phyloP scores from a whole-genome alignment of 306 rosid species.

The Urtica urens region DNA sequence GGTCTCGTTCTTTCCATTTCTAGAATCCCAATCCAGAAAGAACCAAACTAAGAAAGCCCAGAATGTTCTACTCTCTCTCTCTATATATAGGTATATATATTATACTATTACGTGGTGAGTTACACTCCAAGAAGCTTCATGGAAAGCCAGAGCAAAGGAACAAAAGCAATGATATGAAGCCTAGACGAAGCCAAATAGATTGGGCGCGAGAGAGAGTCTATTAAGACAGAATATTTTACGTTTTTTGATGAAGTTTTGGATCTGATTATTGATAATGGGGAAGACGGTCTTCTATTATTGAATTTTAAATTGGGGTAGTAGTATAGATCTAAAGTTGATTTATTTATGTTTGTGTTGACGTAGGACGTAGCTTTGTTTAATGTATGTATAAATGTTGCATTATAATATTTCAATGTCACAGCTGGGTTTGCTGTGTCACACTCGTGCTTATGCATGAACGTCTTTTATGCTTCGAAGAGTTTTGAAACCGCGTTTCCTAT shows the following conservation, averaged over 20 bases:
- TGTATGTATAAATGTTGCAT: neutral
- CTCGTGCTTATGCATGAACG: slow-evolving; percentile 34
- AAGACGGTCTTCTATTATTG: slow-evolving; percentile 9
- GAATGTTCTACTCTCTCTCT: neutral
- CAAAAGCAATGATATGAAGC: too few relatives aligned
- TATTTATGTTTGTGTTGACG: slow-evolving; percentile 13
- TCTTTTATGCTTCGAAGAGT: slow-evolving; percentile 14
- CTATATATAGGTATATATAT: slow-evolving; percentile 27
- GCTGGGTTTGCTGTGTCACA: slow-evolving; percentile 36
- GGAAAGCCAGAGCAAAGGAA: slow-evolving; percentile 9
- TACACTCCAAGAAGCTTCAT: slow-evolving; percentile 30
- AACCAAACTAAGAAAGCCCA: slow-evolving; percentile 8
- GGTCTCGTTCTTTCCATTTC: slow-evolving; percentile 55
- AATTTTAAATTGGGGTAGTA: slow-evolving; percentile 6
- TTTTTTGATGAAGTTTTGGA: slow-evolving; percentile 15
- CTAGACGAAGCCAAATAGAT: neutral
- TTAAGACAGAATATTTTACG: neutral
- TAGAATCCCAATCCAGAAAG: slow-evolving; percentile 39
- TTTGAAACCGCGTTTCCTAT: slow-evolving; percentile 46
- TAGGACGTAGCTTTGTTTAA: neutral
- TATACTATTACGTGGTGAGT: slow-evolving; percentile 4
- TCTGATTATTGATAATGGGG: slow-evolving; percentile 19
- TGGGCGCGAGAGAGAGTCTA: neutral
- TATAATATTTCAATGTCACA: slow-evolving; percentile 30
- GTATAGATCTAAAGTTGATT: slow-evolving; percentile 27